Conservation (phyloP, 2,329 filamentous ascomycete genomes). For the Graphium sp. region DNA sequence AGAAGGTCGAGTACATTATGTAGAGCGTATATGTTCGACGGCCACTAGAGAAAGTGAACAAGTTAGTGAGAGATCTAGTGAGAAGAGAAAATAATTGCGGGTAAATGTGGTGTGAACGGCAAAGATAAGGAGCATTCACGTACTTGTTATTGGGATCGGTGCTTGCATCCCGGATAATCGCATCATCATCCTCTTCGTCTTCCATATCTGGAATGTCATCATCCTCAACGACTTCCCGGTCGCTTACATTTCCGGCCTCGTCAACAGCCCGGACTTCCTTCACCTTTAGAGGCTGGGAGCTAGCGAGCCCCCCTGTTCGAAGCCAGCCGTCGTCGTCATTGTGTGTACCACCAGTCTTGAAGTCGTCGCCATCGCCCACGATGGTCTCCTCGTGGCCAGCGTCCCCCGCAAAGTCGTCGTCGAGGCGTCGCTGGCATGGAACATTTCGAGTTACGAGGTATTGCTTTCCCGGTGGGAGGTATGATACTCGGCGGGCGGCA, state of each 20-base stretch:
- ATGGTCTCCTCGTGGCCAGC: slow-evolving; percentile 75
- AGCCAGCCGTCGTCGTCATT: slow-evolving; percentile 81
- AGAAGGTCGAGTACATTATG: slow-evolving; percentile 95
- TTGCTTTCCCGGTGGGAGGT: slow-evolving; percentile 82
- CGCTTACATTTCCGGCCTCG: slow-evolving; percentile 73
- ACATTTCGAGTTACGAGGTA: slow-evolving; percentile 90
- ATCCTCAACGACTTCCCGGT: slow-evolving; percentile 50
- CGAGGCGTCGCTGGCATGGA: slow-evolving; percentile 78
- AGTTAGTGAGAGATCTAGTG: background rate
- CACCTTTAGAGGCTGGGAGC: slow-evolving; percentile 59
- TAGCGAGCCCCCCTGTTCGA: slow-evolving; percentile 64
- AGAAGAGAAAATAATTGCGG: background rate
- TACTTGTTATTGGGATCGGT: slow-evolving; percentile 28
- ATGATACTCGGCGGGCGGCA: slow-evolving; percentile 58
- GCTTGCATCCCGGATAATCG: slow-evolving; percentile 70
- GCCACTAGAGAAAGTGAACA: slow-evolving; percentile 36
- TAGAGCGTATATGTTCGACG: slow-evolving; percentile 94
- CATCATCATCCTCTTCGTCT: slow-evolving; percentile 91
- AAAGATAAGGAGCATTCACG: slow-evolving; percentile 6
- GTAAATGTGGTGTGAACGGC: background rate
- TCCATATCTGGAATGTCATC: slow-evolving; percentile 98
- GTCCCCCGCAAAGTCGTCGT: slow-evolving; percentile 84
- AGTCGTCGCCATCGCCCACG: slow-evolving; percentile 61
- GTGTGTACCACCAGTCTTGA: slow-evolving; percentile 22
- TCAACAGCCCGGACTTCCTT: slow-evolving; percentile 77